A percentile compares a stretch with the other conserved stretches of the same genome.
Evolutionary conservation across 257 asterid genomes (phyloP).

Genomic region (Craterostigma plantagineum): DNA sequence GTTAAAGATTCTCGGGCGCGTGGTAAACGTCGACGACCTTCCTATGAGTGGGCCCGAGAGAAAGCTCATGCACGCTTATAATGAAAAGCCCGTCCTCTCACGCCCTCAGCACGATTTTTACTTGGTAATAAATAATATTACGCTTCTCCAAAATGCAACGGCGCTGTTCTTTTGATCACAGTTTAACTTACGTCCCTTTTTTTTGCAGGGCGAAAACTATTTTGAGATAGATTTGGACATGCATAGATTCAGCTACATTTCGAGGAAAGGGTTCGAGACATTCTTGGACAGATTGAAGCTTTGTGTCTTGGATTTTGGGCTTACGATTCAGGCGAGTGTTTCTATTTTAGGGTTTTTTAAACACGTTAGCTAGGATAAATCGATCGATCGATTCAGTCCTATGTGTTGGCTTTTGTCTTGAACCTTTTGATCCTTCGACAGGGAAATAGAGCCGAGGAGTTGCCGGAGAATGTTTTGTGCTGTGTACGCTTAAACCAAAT

Average conservation of each 20-base stretch:
- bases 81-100: slow-evolving; percentile 93
- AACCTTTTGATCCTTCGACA: slow-evolving; percentile 16
- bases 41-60: slow-evolving; percentile 82
- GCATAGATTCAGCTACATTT: slow-evolving; percentile 94
- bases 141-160: background rate
- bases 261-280: slow-evolving; percentile 80
- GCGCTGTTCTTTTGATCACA: no score
- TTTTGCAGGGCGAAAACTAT: slow-evolving; percentile 71
- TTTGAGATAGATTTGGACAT: slow-evolving; percentile 89
- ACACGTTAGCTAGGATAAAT: no score
- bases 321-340: slow-evolving; percentile 77
- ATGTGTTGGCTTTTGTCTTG: no score
- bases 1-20: slow-evolving; percentile 83
- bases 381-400: no score
- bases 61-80: slow-evolving; percentile 86
- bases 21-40: slow-evolving; percentile 73
- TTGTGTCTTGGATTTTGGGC: slow-evolving; percentile 71
- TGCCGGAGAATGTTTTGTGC: slow-evolving; percentile 89
- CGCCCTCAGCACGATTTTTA: slow-evolving; percentile 94
- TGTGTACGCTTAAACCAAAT: slow-evolving; percentile 72
- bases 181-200: no score
- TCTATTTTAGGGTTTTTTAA: background rate
- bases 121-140: slow-evolving; percentile 18
- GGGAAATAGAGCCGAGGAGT: slow-evolving; percentile 90
- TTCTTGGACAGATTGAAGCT: slow-evolving; percentile 71